Base-by-base conservation (phyloP, 176 grass and related monocot species). In the Aegilops umbellulata region DNA sequence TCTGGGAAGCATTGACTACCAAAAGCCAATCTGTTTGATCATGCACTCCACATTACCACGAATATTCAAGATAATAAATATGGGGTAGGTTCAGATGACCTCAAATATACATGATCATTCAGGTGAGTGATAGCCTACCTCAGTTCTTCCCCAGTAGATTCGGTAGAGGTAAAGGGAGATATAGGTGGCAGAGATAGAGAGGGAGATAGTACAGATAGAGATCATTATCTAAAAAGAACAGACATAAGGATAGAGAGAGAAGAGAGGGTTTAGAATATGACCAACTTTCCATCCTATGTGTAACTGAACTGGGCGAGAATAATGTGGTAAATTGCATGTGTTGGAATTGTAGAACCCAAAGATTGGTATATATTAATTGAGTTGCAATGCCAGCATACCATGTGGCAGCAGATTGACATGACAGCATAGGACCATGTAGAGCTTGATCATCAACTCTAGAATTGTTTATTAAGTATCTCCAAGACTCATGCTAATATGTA, bases 391-490 rank as follows among this genome's bases (percentile, higher is more conserved):
- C 62, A 53, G 20, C 29, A n/a, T 82, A 34, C 39, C 11, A 14
- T 51, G 27, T 69, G 38, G 80, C 15, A 79, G 44, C 34, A 80
- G 34, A 26, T 42, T 74, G 8, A 30, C 11, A 20, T 60, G 32
- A 16, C 63, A 80, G 32, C 22, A 51, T 79, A 64, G 19, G 39
- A 65, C 4, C 38, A 15, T 12, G 7, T 39, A 82, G 15, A 46
- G 20, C 35, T 19, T n/a, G 55, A 51, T 88, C 2, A 26, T 49
- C 58, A 84, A 71, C 76, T 67, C 81, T 77, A 10, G 25, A 49
- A 84, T 64, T 57, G 11, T 67, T 89, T 14, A 78, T 77, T 78
- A 63, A 60, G 75, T 23, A 42, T 90, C 22, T 36, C 19, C 25
- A 65, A 25, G 71, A 47, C 71, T 49, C 60, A 27, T 69, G 66